phyloP scores from a whole-genome alignment of 2,329 filamentous ascomycete species.

The Diaporthe ilicicola region DNA sequence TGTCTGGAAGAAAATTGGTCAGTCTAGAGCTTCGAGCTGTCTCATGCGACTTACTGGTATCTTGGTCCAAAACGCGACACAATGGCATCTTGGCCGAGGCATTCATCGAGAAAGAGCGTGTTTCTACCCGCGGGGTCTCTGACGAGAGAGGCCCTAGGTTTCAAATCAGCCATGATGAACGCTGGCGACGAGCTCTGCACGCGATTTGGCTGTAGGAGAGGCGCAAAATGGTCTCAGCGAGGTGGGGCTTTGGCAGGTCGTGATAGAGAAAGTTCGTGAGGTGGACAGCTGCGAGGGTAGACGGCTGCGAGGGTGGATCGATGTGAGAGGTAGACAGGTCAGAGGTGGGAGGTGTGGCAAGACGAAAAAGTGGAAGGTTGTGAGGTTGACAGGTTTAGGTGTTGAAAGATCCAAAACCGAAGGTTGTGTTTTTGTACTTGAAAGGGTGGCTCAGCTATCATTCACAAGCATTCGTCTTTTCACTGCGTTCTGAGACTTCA shows the following conservation, averaged over 20 bases:
- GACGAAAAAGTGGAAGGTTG: neutral
- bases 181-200: neutral
- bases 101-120: constrained; percentile 4
- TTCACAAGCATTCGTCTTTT: neutral
- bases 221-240: neutral
- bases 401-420: neutral
- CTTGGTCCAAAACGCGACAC: neutral
- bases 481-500: neutral
- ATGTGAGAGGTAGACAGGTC: neutral
- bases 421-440: neutral
- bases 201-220: neutral
- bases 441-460: neutral
- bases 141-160: constrained; percentile 2
- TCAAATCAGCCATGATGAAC: neutral
- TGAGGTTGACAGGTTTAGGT: neutral
- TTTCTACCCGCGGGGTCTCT: neutral
- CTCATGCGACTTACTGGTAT: constrained; percentile 12
- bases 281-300: neutral
- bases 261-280: neutral
- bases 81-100: neutral
- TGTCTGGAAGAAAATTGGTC: neutral
- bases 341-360: neutral
- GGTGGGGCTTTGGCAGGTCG: neutral
- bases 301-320: neutral
- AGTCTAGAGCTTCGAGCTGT: neutral